phyloP scores from a whole-genome alignment of 2,329 filamentous ascomycete species.

The Geosmithia morbida region DNA sequence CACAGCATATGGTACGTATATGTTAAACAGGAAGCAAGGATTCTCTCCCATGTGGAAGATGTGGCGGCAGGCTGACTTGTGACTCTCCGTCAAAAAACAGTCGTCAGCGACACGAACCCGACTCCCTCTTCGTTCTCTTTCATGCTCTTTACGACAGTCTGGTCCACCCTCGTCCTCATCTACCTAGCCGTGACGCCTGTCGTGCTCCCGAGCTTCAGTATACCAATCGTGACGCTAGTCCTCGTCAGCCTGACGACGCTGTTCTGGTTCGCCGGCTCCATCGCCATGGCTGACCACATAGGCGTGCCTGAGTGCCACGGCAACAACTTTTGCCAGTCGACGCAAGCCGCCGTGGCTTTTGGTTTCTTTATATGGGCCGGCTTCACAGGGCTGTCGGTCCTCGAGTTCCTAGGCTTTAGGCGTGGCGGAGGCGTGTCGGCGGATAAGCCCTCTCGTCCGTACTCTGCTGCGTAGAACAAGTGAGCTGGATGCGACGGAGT shows the following conservation, averaged over 20 bases:
- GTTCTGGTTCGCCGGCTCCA: conserved; percentile 83
- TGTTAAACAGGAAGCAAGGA: no score
- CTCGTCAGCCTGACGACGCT: conserved; percentile 62
- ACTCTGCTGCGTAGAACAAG: conserved; percentile 2
- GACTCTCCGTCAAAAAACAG: conserved; percentile 3
- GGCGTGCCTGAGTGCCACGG: conserved; percentile 39
- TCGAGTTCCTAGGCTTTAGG: conserved; percentile 30
- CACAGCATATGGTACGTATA: conserved; percentile 50
- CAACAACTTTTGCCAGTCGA: conserved; percentile 38
- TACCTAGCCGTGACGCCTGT: conserved; percentile 57
- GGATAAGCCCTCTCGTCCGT: conserved; percentile 2
- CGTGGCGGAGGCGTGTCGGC: conserved; percentile 15
- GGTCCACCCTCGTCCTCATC: conserved; percentile 56
- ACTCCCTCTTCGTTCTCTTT: conserved; percentile 50
- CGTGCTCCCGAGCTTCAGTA: conserved; percentile 44
- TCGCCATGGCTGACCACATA: conserved; percentile 57
- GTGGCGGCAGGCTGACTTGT: background rate
- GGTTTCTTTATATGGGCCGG: conserved; percentile 48
- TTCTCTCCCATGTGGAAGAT: background rate
- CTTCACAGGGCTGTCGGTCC: conserved; percentile 29
- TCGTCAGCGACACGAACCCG: conserved; percentile 5
- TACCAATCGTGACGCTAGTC: conserved; percentile 49
- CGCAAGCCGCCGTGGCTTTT: conserved; percentile 51
- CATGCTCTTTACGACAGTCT: conserved; percentile 65
- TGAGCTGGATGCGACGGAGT: background rate